Conservation (phyloP, 139 green algal genomes). For the Chlamydomonas schloesseri region DNA sequence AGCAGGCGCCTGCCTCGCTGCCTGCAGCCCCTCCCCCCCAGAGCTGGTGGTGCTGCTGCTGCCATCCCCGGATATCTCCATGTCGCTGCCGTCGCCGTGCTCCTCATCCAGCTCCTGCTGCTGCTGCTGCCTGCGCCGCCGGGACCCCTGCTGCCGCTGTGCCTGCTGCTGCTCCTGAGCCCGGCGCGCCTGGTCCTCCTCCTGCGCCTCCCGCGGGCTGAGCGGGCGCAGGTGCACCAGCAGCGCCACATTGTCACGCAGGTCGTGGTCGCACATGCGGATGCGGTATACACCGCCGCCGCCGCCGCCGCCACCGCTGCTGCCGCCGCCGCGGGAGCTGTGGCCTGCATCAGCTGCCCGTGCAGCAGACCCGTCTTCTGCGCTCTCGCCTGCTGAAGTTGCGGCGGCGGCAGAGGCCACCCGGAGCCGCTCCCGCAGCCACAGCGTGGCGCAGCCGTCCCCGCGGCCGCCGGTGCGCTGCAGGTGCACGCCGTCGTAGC, state of each 20-base stretch:
- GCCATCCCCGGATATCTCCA: not conserved
- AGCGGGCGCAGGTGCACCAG: slow-evolving; percentile 61
- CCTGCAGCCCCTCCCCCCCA: not conserved
- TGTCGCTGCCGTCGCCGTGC: not conserved
- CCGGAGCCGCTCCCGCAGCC: slow-evolving; percentile 30
- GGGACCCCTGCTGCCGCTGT: no score
- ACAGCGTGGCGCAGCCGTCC: slow-evolving; percentile 70
- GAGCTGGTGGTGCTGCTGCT: not conserved
- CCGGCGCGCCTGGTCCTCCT: not conserved
- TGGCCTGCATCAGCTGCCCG: no score
- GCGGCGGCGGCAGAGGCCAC: not conserved
- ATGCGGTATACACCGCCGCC: not conserved
- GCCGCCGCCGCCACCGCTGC: no score
- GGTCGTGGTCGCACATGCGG: slow-evolving; percentile 55
- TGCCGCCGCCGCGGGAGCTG: no score
- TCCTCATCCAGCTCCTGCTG: not conserved
- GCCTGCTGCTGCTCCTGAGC: not conserved
- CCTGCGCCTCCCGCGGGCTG: not conserved
- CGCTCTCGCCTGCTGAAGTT: no score
- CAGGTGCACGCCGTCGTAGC: slow-evolving; percentile 50
- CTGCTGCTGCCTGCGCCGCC: not conserved
- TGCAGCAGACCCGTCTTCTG: no score
- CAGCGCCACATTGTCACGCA: slow-evolving; percentile 86
- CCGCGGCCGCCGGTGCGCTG: slow-evolving; percentile 58
- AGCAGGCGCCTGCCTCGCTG: no score